Conservation (phyloP, 2,329 filamentous ascomycete species). For the Xylariomycetidae sp. region DNA sequence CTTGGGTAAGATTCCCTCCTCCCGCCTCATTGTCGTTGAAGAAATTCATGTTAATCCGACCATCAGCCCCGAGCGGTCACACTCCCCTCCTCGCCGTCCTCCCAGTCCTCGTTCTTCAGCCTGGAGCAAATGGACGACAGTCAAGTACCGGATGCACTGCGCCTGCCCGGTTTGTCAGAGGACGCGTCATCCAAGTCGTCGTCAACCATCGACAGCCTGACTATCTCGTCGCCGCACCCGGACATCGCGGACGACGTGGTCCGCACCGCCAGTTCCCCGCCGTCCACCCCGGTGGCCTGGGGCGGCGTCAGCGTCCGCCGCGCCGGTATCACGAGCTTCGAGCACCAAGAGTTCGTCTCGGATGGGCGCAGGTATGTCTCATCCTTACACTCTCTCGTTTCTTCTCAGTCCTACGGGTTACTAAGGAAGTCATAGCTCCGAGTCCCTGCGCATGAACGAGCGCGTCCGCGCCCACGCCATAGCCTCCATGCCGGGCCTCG, state of each 20-base stretch:
- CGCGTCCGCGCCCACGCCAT: too few relatives aligned
- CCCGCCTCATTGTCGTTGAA: too few relatives aligned
- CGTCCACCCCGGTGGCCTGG: conserved; percentile 13
- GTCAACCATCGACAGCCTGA: conserved; percentile 5
- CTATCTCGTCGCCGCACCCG: conserved; percentile 2
- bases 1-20: conserved; percentile 26
- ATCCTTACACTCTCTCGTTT: neutral
- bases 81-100: conserved; percentile 5
- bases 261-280: conserved; percentile 18
- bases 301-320: conserved; percentile 1
- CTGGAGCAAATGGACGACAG: neutral
- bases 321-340: conserved; percentile 7
- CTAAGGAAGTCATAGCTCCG: too few relatives aligned
- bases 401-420: too few relatives aligned
- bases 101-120: conserved; percentile 2
- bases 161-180: too few relatives aligned
- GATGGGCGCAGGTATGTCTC: conserved; percentile 12
- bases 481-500: too few relatives aligned
- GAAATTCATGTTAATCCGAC: too few relatives aligned
- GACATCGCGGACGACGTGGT: conserved; percentile 4
- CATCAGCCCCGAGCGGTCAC: conserved; percentile 1
- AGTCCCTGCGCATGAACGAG: too few relatives aligned
- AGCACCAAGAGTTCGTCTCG: conserved; percentile 10
- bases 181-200: too few relatives aligned
- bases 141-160: too few relatives aligned